Base-by-base conservation (phyloP, 1,284 basidiomycete species). In the Agroathelia rolfsii region DNA sequence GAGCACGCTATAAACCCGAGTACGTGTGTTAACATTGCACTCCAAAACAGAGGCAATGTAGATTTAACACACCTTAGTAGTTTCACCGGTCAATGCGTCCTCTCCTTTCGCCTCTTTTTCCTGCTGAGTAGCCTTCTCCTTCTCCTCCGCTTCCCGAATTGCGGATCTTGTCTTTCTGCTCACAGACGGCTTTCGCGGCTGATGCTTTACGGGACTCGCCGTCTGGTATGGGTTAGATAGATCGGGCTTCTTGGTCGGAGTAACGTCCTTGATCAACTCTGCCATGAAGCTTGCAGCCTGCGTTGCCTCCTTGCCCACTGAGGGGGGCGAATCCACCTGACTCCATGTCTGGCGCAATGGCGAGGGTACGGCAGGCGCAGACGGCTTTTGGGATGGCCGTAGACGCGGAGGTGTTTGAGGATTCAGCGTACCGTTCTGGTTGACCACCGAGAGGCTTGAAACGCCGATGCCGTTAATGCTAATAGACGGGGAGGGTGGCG, bases 141-240 rank as follows among this genome's bases (percentile, higher is more conserved):
- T 53, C 28, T 55, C 45, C 11, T 39, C 30, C 14, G 41, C 32
- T 34, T 37, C 48, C 13, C 38, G 25, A 14, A 14, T 26, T 4
- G 32, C 16, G 5, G 52, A 51, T 34, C 65, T 58, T 29, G 49
- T 51, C 30, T 58, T 50, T 39, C 50, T 62, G 25, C 39, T 48
- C 35, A 53, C 50, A 20, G 62, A 53, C 40, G 65, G 69, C 38
- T 66, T 64, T 19, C 55, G 49, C 14, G 51, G 47, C 5, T 59
- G 47, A 6, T 50, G 49, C 47, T 61, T 71, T 10, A 77, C 64
- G 15, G 75, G 75, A 44, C 66, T 74, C 9, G 71, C 69, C 15
- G 66, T 64, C 49, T 82, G 73, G 45, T 83, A 83, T 0, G 80
- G 80, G 47, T 83, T 83, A 27, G 66, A 67, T 15, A 81, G 60